A percentile compares a stretch with the other conserved stretches of the same genome.
Evolutionary conservation across 2,329 filamentous ascomycete species (phyloP).

Genomic region (Nectriaceae sp.): DNA sequence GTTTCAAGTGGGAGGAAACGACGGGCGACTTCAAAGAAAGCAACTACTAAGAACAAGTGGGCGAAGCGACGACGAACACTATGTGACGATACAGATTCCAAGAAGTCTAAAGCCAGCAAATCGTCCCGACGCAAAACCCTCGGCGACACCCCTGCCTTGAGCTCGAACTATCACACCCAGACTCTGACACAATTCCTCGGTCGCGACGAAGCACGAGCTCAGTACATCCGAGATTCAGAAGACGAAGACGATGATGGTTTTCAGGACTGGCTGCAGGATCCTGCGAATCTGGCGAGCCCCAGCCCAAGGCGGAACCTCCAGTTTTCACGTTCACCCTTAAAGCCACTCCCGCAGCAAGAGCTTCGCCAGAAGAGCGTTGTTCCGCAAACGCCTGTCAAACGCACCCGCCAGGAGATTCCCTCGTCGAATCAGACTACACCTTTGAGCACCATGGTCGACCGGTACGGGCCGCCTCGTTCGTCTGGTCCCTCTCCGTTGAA

Average conservation of each 20-base stretch:
- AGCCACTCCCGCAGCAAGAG: constrained; percentile 9
- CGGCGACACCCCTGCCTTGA: constrained; percentile 31
- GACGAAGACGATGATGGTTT: constrained; percentile 35
- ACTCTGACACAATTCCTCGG: constrained; percentile 44
- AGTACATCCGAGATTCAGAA: constrained; percentile 41
- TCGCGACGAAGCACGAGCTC: constrained; percentile 14
- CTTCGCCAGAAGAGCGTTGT: constrained; percentile 36
- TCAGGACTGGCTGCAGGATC: constrained; percentile 35
- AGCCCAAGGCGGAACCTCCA: constrained; percentile 14
- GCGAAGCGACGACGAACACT: constrained; percentile 32
- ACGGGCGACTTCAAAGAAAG: constrained; percentile 13
- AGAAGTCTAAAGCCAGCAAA: constrained; percentile 15
- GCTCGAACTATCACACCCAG: constrained; percentile 41
- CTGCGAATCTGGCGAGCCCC: constrained; percentile 28
- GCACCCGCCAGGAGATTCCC: constrained; percentile 41
- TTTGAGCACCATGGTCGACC: constrained; percentile 35
- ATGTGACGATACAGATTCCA: constrained; percentile 23
- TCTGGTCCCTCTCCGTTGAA: constrained; percentile 40
- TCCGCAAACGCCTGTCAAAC: constrained; percentile 44
- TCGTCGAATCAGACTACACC: constrained; percentile 37
- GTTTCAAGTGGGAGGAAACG: constrained; percentile 27
- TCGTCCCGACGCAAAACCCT: constrained; percentile 32
- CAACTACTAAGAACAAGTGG: constrained; percentile 11
- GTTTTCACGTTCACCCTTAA: constrained; percentile 19
- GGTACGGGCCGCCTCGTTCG: constrained; percentile 38